Percentiles rank a stretch among this genome's conserved stretches.
Evolutionary conservation across 768 basidiomycete genomes (phyloP).

Genomic region (Rhizopogon vulgaris): DNA sequence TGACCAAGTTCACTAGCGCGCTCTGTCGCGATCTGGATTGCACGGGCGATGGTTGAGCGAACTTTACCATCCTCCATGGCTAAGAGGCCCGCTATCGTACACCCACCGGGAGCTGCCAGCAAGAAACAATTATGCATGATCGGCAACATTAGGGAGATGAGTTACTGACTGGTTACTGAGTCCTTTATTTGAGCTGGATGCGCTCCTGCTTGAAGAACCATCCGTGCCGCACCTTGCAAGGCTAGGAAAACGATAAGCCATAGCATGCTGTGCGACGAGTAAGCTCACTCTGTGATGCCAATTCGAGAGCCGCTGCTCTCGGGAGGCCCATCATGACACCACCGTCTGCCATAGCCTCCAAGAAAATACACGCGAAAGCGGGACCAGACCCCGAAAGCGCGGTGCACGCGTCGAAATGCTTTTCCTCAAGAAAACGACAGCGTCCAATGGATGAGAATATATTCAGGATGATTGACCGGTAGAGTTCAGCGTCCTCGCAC

Average conservation of each 20-base stretch:
- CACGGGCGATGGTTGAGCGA: conserved; percentile 89
- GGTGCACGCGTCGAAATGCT: conserved; percentile 97
- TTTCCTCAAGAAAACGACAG: conserved; percentile 95
- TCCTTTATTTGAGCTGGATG: conserved; percentile 98
- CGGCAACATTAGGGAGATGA: neutral
- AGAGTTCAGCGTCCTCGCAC: conserved; percentile 42
- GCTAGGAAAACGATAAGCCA: conserved; percentile 39
- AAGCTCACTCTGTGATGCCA: conserved; percentile 87
- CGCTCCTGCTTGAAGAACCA: conserved; percentile 82
- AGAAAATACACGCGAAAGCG: conserved; percentile 92
- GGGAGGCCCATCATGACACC: conserved; percentile 99
- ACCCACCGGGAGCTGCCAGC: conserved; percentile 84
- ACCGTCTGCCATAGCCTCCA: conserved; percentile 98
- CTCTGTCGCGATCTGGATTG: conserved; percentile 90
- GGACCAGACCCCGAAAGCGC: conserved; percentile 95
- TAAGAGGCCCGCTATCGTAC: conserved; percentile 95
- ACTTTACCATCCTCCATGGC: conserved; percentile 92
- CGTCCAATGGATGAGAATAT: conserved; percentile 97
- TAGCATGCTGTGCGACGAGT: neutral
- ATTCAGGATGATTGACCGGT: conserved; percentile 73
- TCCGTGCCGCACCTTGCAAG: conserved; percentile 92
- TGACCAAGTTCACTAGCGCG: conserved; percentile 84
- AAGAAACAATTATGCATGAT: neutral
- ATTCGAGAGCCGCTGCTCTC: conserved; percentile 85
- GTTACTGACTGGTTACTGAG: conserved; percentile 83